These are phyloP conservation scores for Blepharisma undulans DNA, from an alignment of 169 alveolate species.

Conservation along the genomic window DNA sequence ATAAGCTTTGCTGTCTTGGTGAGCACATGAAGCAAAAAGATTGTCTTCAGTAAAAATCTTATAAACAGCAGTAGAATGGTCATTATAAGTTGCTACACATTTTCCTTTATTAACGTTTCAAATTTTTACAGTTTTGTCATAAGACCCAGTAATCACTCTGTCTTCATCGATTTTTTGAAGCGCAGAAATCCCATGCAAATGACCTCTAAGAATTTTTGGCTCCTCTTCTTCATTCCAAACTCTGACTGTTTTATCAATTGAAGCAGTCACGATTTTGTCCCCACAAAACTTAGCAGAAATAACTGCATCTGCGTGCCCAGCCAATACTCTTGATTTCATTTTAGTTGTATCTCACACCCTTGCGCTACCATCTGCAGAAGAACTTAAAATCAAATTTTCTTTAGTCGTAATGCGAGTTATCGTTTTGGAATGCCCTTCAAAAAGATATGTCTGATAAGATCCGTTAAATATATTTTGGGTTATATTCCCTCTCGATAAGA, in stretches of 20 bases:
- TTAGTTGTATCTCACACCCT: conserved; percentile 56
- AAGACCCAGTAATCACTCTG: conserved; percentile 37
- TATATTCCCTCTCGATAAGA: not conserved
- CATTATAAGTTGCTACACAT: conserved; percentile 65
- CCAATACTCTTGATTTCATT: conserved; percentile 36
- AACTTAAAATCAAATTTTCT: conserved; percentile 42
- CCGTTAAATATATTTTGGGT: conserved; percentile 18
- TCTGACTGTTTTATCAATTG: conserved; percentile 50
- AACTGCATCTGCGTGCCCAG: conserved; percentile 45
- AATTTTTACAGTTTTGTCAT: conserved; percentile 51
- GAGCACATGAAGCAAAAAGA: not conserved
- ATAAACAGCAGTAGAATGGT: conserved; percentile 53
- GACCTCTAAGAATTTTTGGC: conserved; percentile 37
- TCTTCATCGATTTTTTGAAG: not conserved
- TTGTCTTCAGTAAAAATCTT: conserved; percentile 37
- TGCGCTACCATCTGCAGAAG: conserved; percentile 50
- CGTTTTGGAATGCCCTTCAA: conserved; percentile 56
- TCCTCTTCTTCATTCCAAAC: conserved; percentile 36
- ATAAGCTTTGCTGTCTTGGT: not conserved
- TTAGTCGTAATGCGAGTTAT: conserved; percentile 40
- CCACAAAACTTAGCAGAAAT: conserved; percentile 25
- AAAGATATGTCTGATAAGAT: conserved; percentile 25
- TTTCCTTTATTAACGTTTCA: conserved; percentile 76
- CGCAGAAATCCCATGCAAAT: not conserved
- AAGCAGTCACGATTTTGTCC: conserved; percentile 43